Conservation (phyloP, 768 basidiomycete species). For the Porphyrellus cyaneotinctus region DNA sequence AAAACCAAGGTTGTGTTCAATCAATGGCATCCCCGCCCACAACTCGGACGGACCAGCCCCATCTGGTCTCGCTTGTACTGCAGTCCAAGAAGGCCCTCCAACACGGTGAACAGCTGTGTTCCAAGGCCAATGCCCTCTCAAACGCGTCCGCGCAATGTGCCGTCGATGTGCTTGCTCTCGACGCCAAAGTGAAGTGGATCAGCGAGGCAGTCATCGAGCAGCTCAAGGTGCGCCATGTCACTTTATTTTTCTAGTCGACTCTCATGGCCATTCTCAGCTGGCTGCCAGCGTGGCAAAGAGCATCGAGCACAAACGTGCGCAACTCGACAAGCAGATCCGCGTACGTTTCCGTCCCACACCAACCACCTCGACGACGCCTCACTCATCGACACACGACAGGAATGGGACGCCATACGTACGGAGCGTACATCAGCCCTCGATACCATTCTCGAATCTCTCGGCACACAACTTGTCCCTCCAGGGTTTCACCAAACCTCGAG, state of each 20-base stretch:
- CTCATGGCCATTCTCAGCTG: conserved; percentile 39
- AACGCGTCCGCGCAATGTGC: conserved; percentile 61
- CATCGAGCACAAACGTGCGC: conserved; percentile 66
- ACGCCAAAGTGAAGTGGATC: conserved; percentile 79
- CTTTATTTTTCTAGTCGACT: neutral
- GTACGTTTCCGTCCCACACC: conserved; percentile 34
- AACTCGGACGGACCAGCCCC: conserved; percentile 42
- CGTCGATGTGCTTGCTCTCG: conserved; percentile 69
- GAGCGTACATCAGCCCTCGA: conserved; percentile 64
- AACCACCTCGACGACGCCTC: neutral
- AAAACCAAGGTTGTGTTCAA: neutral
- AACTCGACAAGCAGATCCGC: conserved; percentile 57
- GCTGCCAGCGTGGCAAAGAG: conserved; percentile 70
- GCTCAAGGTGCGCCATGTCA: conserved; percentile 51
- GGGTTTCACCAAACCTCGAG: conserved; percentile 65
- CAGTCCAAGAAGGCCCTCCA: conserved; percentile 83
- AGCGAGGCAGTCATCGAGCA: conserved; percentile 72
- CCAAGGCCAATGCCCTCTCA: conserved; percentile 58
- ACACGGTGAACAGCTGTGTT: conserved; percentile 72
- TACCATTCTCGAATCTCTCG: conserved; percentile 64
- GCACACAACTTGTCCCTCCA: conserved; percentile 69
- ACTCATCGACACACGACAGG: conserved; percentile 36
- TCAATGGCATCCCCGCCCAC: conserved; percentile 21
- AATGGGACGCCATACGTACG: conserved; percentile 65
- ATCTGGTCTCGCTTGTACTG: conserved; percentile 70